Conservation (phyloP, 1,284 basidiomycete genomes). For the Cryptococcus maquisensis region DNA sequence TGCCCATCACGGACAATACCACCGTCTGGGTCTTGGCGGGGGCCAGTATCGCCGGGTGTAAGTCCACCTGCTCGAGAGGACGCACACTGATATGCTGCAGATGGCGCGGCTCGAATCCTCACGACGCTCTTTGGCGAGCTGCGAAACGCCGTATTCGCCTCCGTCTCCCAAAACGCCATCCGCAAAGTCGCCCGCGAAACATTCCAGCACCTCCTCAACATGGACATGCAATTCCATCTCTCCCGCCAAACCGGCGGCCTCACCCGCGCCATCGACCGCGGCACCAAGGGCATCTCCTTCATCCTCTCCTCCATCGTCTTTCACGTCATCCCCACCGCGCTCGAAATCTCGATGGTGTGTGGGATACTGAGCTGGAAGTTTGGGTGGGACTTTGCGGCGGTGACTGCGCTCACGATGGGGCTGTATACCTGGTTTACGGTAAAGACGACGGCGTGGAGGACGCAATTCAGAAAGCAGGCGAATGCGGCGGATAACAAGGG, state of each 20-base stretch:
- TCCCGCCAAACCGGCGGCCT: slow-evolving; percentile 91
- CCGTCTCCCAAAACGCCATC: slow-evolving; percentile 90
- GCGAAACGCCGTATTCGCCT: slow-evolving; percentile 93
- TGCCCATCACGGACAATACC: slow-evolving; percentile 69
- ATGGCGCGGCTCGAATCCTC: slow-evolving; percentile 84
- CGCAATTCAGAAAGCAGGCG: slow-evolving; percentile 87
- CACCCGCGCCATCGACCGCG: slow-evolving; percentile 92
- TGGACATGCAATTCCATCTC: slow-evolving; percentile 91
- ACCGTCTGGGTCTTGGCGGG: slow-evolving; percentile 91
- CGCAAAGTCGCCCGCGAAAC: slow-evolving; percentile 89
- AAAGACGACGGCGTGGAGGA: slow-evolving; percentile 93
- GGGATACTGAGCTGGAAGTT: slow-evolving; percentile 98
- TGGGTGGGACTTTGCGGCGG: slow-evolving; percentile 91
- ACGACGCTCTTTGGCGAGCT: slow-evolving; percentile 87
- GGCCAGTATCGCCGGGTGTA: slow-evolving; percentile 83
- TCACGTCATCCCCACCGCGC: slow-evolving; percentile 89
- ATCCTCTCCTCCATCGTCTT: slow-evolving; percentile 90
- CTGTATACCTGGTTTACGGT: slow-evolving; percentile 98
- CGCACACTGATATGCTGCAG: slow-evolving; percentile 50
- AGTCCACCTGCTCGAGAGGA: slow-evolving; percentile 41
- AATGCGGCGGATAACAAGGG: slow-evolving; percentile 96
- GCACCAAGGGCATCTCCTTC: slow-evolving; percentile 98
- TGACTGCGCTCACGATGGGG: slow-evolving; percentile 79
- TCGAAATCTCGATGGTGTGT: slow-evolving; percentile 95
- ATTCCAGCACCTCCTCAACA: slow-evolving; percentile 83